Evolutionary conservation across 2,329 filamentous ascomycete genomes (phyloP).

Genomic region (Pseudocercospora fijiensis): DNA sequence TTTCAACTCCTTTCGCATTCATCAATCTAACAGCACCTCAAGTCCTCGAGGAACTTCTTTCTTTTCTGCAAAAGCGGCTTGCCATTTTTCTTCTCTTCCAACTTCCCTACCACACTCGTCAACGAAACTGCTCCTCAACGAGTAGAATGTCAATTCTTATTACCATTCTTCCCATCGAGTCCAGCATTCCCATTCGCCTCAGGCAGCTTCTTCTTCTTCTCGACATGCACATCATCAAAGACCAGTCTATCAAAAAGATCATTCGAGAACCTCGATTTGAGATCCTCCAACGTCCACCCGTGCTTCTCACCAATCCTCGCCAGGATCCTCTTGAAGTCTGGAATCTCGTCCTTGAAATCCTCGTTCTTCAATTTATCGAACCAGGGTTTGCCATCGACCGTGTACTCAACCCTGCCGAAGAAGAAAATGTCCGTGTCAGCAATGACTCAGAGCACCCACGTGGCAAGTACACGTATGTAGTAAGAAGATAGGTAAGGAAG

Average conservation of each 20-base stretch:
- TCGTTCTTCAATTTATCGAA: slow-evolving; percentile 14
- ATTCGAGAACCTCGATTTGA: slow-evolving; percentile 19
- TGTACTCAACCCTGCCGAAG: slow-evolving; percentile 10
- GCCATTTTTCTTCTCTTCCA: not conserved
- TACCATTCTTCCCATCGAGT: not conserved
- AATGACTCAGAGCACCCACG: not conserved
- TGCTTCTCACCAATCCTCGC: slow-evolving; percentile 12
- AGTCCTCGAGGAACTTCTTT: not conserved
- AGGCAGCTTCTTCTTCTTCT: not conserved
- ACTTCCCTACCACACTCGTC: not conserved
- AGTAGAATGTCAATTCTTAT: not conserved
- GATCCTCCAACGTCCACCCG: slow-evolving; percentile 19
- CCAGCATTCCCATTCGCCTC: not conserved
- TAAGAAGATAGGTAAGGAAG: too few species aligned
- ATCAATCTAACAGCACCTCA: not conserved
- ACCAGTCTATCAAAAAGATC: slow-evolving; percentile 16
- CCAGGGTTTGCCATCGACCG: slow-evolving; percentile 11
- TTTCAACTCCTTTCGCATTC: not conserved
- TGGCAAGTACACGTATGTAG: not conserved
- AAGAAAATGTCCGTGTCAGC: not conserved
- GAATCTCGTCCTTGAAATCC: slow-evolving; percentile 12
- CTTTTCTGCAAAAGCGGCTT: not conserved
- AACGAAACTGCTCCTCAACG: not conserved
- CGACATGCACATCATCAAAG: slow-evolving; percentile 13
- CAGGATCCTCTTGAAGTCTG: slow-evolving; percentile 13